Conservation (phyloP, 768 basidiomycete genomes). For the Xanthoconium stramineum region DNA sequence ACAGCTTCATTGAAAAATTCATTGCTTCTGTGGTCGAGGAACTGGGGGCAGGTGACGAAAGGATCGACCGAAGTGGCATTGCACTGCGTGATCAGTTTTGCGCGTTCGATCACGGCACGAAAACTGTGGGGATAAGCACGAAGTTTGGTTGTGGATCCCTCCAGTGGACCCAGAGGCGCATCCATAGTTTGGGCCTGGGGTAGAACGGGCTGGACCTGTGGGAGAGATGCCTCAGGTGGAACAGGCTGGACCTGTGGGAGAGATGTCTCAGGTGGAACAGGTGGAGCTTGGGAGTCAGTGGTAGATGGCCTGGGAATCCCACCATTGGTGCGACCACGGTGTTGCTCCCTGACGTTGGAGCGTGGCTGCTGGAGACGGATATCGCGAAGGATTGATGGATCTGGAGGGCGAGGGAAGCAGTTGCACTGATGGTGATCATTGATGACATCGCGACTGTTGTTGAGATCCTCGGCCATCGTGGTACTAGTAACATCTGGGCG, state of each 20-base stretch:
- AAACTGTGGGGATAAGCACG: not conserved
- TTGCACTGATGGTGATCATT: not conserved
- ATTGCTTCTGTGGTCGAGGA: not conserved
- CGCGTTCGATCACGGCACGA: not conserved
- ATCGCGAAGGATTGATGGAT: not conserved
- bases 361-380: not conserved
- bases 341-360: not conserved
- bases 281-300: not conserved
- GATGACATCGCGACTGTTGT: not conserved
- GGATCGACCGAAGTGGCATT: not conserved
- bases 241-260: too few species aligned
- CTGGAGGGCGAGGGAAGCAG: not conserved
- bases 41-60: not conserved
- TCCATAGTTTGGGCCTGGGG: not conserved
- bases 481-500: not conserved
- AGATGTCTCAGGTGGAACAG: not conserved
- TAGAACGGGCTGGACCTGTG: too few species aligned
- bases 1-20: not conserved
- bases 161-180: not conserved
- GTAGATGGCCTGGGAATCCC: too few species aligned
- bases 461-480: too few species aligned
- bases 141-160: not conserved
- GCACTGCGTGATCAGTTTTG: not conserved
- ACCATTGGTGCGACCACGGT: not conserved
- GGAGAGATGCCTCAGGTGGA: too few species aligned